phyloP scores from a whole-genome alignment of 2,329 filamentous ascomycete species.

The Sordariomycetes sp. region DNA sequence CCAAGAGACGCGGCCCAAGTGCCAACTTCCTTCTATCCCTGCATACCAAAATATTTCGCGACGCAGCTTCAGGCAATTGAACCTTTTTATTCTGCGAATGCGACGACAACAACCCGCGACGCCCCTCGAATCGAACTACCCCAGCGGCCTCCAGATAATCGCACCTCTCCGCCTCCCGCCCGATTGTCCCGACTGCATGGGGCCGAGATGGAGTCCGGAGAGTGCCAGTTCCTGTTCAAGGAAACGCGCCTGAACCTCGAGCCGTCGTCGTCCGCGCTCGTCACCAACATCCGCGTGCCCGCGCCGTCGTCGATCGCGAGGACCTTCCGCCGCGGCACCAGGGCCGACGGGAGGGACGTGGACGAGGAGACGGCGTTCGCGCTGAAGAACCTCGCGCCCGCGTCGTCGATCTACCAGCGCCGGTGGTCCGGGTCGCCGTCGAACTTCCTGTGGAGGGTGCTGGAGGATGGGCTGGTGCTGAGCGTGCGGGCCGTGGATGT shows the following conservation, averaged over 20 bases:
- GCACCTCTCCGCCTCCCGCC: neutral
- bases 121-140: neutral
- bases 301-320: conserved; percentile 28
- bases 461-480: conserved; percentile 69
- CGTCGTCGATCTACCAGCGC: conserved; percentile 79
- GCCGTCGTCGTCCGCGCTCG: conserved; percentile 55
- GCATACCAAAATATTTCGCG: conserved; percentile 4
- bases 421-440: conserved; percentile 65
- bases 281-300: conserved; percentile 60
- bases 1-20: neutral
- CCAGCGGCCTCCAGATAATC: neutral
- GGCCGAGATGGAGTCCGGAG: conserved; percentile 55
- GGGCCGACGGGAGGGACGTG: conserved; percentile 17
- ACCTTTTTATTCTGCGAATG: neutral
- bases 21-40: neutral
- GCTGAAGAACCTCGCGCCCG: conserved; percentile 60
- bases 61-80: neutral
- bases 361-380: conserved; percentile 69
- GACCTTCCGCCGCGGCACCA: conserved; percentile 21
- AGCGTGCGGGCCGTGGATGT: conserved; percentile 79
- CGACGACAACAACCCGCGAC: neutral
- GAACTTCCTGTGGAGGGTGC: conserved; percentile 82
- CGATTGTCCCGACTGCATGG: conserved; percentile 32
- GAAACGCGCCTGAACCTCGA: conserved; percentile 80
- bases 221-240: conserved; percentile 64